Conservation (phyloP, 768 basidiomycete species). For the Podaxis carcinomalis region DNA sequence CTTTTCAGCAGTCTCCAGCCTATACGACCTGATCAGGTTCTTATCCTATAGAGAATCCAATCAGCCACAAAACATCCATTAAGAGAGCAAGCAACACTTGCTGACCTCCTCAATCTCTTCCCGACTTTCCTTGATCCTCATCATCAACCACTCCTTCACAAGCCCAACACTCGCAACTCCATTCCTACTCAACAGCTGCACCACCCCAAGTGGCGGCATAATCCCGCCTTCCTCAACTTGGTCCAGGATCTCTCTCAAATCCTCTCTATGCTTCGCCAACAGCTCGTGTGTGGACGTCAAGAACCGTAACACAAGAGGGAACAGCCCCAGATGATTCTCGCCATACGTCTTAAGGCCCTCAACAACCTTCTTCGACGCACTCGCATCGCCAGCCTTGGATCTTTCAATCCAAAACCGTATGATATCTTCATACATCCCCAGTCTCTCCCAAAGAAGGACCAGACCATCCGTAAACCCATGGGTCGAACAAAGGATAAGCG, state of each 20-base stretch:
- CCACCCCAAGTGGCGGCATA: constrained; percentile 84
- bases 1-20: constrained; percentile 76
- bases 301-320: constrained; percentile 85
- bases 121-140: constrained; percentile 67
- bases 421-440: constrained; percentile 96
- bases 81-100: constrained; percentile 12
- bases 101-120: constrained; percentile 79
- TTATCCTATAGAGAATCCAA: constrained; percentile 58
- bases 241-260: constrained; percentile 69
- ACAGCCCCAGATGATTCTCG: constrained; percentile 62
- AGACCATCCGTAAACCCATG: constrained; percentile 78
- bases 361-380: constrained; percentile 56
- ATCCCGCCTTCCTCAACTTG: constrained; percentile 77
- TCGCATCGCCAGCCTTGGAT: constrained; percentile 35
- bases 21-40: constrained; percentile 83
- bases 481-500: constrained; percentile 91
- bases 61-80: constrained; percentile 1
- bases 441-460: constrained; percentile 86
- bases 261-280: constrained; percentile 62
- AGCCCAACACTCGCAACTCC: constrained; percentile 87
- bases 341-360: constrained; percentile 74
- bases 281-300: constrained; percentile 79
- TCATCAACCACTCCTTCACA: constrained; percentile 87
- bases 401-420: constrained; percentile 89
- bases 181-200: constrained; percentile 86